A percentile compares a stretch with the other conserved stretches of the same genome.
These are phyloP conservation scores for Floccularia luteovirens DNA, from an alignment of 768 basidiomycete genomes.

Conservation along the genomic window DNA sequence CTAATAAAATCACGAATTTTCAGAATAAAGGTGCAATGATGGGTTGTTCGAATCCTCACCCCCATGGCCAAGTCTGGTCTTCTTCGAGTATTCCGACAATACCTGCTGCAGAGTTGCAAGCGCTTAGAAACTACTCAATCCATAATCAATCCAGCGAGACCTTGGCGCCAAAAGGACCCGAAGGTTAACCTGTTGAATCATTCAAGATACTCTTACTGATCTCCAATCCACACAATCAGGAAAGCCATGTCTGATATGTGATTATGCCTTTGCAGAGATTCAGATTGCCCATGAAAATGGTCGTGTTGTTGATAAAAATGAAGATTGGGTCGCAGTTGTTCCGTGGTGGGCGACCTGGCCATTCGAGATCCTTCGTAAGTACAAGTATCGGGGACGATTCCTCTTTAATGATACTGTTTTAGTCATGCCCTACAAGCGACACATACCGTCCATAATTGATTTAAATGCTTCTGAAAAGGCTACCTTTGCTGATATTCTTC, in stretches of 20 bases:
- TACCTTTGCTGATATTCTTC: constrained; percentile 63
- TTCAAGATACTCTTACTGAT: neutral
- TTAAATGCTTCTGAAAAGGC: constrained; percentile 53
- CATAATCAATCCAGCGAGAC: constrained; percentile 23
- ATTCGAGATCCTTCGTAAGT: constrained; percentile 70
- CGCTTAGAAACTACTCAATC: constrained; percentile 42
- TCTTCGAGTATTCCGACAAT: constrained; percentile 63
- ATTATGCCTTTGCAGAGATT: constrained; percentile 68
- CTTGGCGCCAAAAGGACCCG: constrained; percentile 47
- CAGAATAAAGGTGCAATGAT: constrained; percentile 92
- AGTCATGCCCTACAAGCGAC: constrained; percentile 76
- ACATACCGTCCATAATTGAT: constrained; percentile 63
- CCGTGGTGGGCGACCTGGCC: constrained; percentile 98
- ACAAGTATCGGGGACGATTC: neutral
- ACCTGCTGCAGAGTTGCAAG: constrained; percentile 58
- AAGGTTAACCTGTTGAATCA: no score
- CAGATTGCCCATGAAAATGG: constrained; percentile 24
- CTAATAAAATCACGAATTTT: constrained; percentile 2
- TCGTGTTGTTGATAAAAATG: constrained; percentile 64
- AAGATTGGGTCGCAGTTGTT: constrained; percentile 77
- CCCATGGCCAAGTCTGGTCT: constrained; percentile 90
- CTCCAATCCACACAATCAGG: constrained; percentile 20
- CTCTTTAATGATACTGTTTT: neutral
- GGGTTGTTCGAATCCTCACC: constrained; percentile 94
- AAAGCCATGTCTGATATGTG: constrained; percentile 66